Evolutionary conservation across 2,329 filamentous ascomycete species (phyloP).

Genomic region (Pestalotiopsis sp.): DNA sequence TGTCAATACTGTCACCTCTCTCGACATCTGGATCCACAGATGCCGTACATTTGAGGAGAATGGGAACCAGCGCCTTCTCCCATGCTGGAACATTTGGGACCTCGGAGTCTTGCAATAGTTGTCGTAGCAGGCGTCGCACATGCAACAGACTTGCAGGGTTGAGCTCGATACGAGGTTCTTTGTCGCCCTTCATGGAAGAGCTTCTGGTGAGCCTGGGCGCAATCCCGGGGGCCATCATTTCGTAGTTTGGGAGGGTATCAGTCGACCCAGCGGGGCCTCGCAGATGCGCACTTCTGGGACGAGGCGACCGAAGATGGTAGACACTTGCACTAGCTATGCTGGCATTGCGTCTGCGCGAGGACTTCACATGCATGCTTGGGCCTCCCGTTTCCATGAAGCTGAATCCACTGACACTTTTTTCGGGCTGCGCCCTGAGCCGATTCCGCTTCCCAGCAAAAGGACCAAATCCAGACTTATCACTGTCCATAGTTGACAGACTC

Average conservation of each 20-base stretch:
- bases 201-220: conserved; percentile 67
- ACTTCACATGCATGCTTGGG: conserved; percentile 57
- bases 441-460: conserved; percentile 77
- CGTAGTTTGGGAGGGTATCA: conserved; percentile 52
- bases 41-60: conserved; percentile 87
- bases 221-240: conserved; percentile 43
- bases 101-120: conserved; percentile 76
- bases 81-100: conserved; percentile 77
- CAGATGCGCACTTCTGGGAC: conserved; percentile 56
- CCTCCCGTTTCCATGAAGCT: conserved; percentile 71
- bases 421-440: conserved; percentile 66
- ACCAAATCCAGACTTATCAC: conserved; percentile 73
- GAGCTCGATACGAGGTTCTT: conserved; percentile 77
- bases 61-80: conserved; percentile 89
- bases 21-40: conserved; percentile 94
- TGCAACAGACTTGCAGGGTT: conserved; percentile 88
- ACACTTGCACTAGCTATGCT: conserved; percentile 84
- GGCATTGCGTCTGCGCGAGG: conserved; percentile 75
- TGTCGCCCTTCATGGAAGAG: conserved; percentile 77
- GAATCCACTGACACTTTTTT: conserved; percentile 74
- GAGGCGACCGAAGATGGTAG: conserved; percentile 73
- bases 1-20: conserved; percentile 92
- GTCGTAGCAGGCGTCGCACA: conserved; percentile 80
- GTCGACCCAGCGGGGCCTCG: conserved; percentile 57
- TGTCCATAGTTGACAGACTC: conserved; percentile 68